Percentiles rank a stretch among this genome's conserved stretches.
Evolutionary conservation across 2,329 filamentous ascomycete species (phyloP).

Genomic region (Pseudogymnoascus pannorum): DNA sequence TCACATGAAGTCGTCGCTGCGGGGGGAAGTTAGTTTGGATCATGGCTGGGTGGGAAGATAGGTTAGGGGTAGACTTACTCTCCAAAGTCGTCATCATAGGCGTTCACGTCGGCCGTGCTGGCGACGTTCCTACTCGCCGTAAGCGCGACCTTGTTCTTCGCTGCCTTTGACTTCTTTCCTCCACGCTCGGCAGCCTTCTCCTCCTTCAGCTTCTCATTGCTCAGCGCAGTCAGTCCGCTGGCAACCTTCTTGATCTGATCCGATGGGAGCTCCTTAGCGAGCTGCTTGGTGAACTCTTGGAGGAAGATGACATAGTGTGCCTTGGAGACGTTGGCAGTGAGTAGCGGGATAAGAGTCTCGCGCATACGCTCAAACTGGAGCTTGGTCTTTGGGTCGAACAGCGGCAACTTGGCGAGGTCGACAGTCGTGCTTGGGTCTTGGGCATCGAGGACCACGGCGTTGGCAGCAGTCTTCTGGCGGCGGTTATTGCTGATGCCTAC

Average conservation of each 20-base stretch:
- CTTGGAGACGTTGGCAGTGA: conserved; percentile 72
- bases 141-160: conserved; percentile 86
- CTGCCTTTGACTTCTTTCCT: conserved; percentile 93
- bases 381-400: conserved; percentile 89
- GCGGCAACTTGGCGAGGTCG: conserved; percentile 68
- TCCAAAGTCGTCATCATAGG: conserved; percentile 79
- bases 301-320: conserved; percentile 84
- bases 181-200: conserved; percentile 93
- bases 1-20: conserved; percentile 69
- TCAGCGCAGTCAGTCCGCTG: conserved; percentile 75
- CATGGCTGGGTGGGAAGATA: background rate
- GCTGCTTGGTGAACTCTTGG: conserved; percentile 81
- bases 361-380: conserved; percentile 75
- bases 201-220: conserved; percentile 98
- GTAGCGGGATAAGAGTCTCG: conserved; percentile 69
- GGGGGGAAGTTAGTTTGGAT: conserved; percentile 18
- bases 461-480: conserved; percentile 58
- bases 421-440: conserved; percentile 70
- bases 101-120: conserved; percentile 60
- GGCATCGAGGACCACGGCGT: conserved; percentile 60
- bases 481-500: conserved; percentile 60
- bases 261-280: conserved; percentile 79
- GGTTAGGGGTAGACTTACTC: conserved; percentile 54
- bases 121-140: conserved; percentile 53
- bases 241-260: conserved; percentile 96